Percentiles rank a stretch among this genome's conserved stretches.
phyloP scores from a whole-genome alignment of 2,329 filamentous ascomycete species.

The Parastagonospora avenae region DNA sequence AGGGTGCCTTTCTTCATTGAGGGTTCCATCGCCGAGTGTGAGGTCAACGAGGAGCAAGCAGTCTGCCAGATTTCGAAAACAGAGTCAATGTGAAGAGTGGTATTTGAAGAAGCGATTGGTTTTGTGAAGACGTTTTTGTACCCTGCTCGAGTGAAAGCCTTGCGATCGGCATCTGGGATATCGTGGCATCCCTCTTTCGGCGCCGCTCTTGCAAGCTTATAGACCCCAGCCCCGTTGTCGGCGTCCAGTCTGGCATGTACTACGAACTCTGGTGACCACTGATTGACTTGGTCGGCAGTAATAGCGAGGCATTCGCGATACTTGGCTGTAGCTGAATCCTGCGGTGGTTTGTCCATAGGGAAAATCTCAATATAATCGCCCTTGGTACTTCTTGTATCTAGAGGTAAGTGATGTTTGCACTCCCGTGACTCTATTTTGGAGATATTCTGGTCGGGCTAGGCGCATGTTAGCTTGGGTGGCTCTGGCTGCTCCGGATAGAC shows the following conservation, averaged over 20 bases:
- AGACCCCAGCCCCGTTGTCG: slow-evolving; percentile 60
- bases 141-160: slow-evolving; percentile 36
- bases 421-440: slow-evolving; percentile 81
- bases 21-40: background rate
- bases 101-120: slow-evolving; percentile 27
- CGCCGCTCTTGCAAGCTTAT: slow-evolving; percentile 72
- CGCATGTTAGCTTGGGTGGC: slow-evolving; percentile 4
- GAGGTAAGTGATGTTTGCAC: too few relatives aligned
- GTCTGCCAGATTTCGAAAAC: slow-evolving; percentile 17
- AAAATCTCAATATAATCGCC: too few relatives aligned
- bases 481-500: slow-evolving; percentile 1
- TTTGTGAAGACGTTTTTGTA: slow-evolving; percentile 28
- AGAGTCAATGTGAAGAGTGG: slow-evolving; percentile 27
- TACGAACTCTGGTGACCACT: slow-evolving; percentile 61
- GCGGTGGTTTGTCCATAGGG: slow-evolving; percentile 50
- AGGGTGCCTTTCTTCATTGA: slow-evolving; percentile 7
- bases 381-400: too few relatives aligned
- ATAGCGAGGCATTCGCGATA: slow-evolving; percentile 69
- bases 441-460: slow-evolving; percentile 75
- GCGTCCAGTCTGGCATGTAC: slow-evolving; percentile 82
- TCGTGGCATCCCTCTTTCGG: slow-evolving; percentile 72
- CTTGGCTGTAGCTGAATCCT: slow-evolving; percentile 70
- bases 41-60: slow-evolving; percentile 11
- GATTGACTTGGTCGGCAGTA: slow-evolving; percentile 67
- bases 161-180: slow-evolving; percentile 71